Conservation (phyloP, 257 asterid species). For the Linaria vulgaris region DNA sequence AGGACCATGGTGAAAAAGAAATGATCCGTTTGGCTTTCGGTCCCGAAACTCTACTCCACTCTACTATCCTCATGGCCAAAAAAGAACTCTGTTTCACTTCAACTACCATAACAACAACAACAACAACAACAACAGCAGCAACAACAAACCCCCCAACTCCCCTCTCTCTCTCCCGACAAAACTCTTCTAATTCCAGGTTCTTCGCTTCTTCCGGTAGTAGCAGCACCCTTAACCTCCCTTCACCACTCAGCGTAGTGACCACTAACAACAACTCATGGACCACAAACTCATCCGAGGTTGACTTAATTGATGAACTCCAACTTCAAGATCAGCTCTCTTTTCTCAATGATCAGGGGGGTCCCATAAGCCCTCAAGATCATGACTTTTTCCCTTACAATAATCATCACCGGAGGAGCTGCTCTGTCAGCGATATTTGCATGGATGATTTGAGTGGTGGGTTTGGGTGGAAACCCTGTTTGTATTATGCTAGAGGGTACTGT, state of each 20-base stretch:
- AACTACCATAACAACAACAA: constrained; percentile 30
- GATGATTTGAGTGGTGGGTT: constrained; percentile 49
- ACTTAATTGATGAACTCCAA: constrained; percentile 67
- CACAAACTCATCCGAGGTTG: constrained; percentile 37
- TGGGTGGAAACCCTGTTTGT: constrained; percentile 72
- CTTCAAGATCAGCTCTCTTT: constrained; percentile 73
- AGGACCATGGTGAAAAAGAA: constrained; percentile 78
- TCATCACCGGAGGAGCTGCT: constrained; percentile 63
- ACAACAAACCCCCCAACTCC: constrained; percentile 35
- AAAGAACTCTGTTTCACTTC: constrained; percentile 47
- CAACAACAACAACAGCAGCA: constrained; percentile 27
- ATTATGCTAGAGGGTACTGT: constrained; percentile 72
- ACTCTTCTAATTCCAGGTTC: constrained; percentile 41
- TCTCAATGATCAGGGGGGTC: constrained; percentile 50
- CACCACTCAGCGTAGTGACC: constrained; percentile 55
- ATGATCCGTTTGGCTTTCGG: constrained; percentile 77
- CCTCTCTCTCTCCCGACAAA: constrained; percentile 48
- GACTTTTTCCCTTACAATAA: constrained; percentile 29
- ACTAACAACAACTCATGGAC: constrained; percentile 34
- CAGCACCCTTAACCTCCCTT: constrained; percentile 40
- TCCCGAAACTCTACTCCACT: constrained; percentile 55
- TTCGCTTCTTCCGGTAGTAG: constrained; percentile 4
- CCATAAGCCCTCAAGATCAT: constrained; percentile 35
- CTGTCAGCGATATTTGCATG: constrained; percentile 54
- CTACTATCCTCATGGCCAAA: constrained; percentile 51